Evolutionary conservation across 2,329 filamentous ascomycete genomes (phyloP).

Genomic region (Colletotrichum viniferum): DNA sequence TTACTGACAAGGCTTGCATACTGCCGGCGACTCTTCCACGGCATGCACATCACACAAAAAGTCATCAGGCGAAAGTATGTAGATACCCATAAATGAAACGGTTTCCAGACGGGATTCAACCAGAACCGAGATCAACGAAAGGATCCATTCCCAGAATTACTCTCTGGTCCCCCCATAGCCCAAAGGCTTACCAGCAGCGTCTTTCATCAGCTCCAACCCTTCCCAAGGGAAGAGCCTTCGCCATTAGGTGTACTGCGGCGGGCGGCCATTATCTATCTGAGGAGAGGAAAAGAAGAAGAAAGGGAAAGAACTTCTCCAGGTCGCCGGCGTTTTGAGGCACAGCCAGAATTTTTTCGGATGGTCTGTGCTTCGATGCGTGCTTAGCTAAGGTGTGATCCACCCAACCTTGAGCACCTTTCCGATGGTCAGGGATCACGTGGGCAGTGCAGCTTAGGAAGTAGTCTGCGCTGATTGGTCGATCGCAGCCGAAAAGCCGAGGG

Average conservation of each 20-base stretch:
- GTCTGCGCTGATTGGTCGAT: slow-evolving; percentile 39
- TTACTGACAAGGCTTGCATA: background rate
- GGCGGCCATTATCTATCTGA: slow-evolving; percentile 22
- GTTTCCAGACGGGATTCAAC: slow-evolving; percentile 17
- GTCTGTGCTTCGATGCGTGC: background rate
- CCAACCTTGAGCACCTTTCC: background rate
- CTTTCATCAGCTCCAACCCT: slow-evolving; percentile 1
- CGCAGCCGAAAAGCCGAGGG: slow-evolving; percentile 49
- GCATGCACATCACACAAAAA: background rate
- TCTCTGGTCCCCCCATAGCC: slow-evolving; percentile 21
- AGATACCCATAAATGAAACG: slow-evolving; percentile 27
- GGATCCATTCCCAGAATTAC: slow-evolving; percentile 24
- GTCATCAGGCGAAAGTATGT: slow-evolving; percentile 7
- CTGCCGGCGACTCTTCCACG: too few relatives aligned
- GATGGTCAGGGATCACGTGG: slow-evolving; percentile 3
- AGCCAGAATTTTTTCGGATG: slow-evolving; percentile 2
- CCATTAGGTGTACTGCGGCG: slow-evolving; percentile 24
- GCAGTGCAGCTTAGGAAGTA: slow-evolving; percentile 39
- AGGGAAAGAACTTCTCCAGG: background rate
- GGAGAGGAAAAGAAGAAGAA: background rate
- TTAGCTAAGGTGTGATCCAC: background rate
- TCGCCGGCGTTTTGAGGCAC: slow-evolving; percentile 2
- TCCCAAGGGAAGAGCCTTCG: background rate
- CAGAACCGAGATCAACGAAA: slow-evolving; percentile 26
- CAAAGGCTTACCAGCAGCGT: slow-evolving; percentile 23